Conservation (phyloP, 306 rosid genomes). For the Malus orientalis region DNA sequence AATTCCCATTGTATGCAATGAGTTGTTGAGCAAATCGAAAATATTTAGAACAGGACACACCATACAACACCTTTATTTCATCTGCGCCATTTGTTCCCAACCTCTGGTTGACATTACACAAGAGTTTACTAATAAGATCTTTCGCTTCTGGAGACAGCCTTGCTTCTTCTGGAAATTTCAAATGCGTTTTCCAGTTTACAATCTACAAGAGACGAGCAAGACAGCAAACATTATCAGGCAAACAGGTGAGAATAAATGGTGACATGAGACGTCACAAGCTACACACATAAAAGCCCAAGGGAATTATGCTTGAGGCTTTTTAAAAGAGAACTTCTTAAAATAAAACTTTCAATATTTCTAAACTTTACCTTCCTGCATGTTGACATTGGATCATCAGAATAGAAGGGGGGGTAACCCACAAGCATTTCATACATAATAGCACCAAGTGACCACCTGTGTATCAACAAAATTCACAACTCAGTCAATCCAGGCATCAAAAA, state of each 20-base stretch:
- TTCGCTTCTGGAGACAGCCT: slow-evolving; percentile 74
- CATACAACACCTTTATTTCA: slow-evolving; percentile 93
- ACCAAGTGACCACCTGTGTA: slow-evolving; percentile 97
- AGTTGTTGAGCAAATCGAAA: slow-evolving; percentile 25
- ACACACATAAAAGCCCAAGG: not conserved
- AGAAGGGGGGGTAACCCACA: slow-evolving; percentile 95
- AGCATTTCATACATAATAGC: slow-evolving; percentile 99
- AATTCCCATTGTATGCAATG: slow-evolving; percentile 26
- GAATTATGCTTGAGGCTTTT: not conserved
- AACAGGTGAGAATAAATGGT: not conserved
- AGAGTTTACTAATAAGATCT: slow-evolving; percentile 69
- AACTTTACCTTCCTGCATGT: slow-evolving; percentile 88
- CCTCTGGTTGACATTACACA: slow-evolving; percentile 83
- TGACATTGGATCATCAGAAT: slow-evolving; percentile 97
- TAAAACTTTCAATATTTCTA: not conserved
- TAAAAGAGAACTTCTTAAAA: not conserved
- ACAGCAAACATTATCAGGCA: not conserved
- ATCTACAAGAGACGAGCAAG: slow-evolving; percentile 41
- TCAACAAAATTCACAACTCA: slow-evolving; percentile 11
- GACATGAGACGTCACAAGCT: not conserved
- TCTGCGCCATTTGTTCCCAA: slow-evolving; percentile 79
- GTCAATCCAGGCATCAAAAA: not conserved
- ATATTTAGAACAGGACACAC: slow-evolving; percentile 52
- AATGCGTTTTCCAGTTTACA: slow-evolving; percentile 90
- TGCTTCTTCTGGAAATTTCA: slow-evolving; percentile 97